Base-by-base conservation (phyloP, 805 yeast genomes). In the Metschnikowia kunwiensis region DNA sequence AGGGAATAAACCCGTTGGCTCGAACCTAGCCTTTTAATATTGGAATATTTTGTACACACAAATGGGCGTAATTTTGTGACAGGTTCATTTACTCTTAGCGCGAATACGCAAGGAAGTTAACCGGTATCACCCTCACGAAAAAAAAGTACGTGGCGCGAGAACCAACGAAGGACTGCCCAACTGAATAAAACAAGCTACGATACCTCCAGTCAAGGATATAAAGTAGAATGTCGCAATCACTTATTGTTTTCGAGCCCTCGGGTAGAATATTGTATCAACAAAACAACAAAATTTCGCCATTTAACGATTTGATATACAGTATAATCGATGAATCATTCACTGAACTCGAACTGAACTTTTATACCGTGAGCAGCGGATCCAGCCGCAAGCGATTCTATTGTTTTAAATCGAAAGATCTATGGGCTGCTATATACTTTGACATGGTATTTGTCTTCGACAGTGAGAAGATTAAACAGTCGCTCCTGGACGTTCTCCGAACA, bases 181-280 rank as follows among this genome's bases (percentile, higher is more conserved):
- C 22, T 20, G 9, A n/a, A n/a, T n/a, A n/a, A n/a, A n/a, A n/a
- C n/a, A n/a, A n/a, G n/a, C n/a, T n/a, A n/a, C n/a, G n/a, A n/a
- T n/a, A n/a, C n/a, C n/a, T n/a, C n/a, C n/a, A n/a, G n/a, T n/a
- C n/a, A n/a, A n/a, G n/a, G n/a, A n/a, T n/a, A n/a, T n/a, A n/a
- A n/a, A n/a, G n/a, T 20, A 20, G 9, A 7, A 65, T 67, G 72
- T 68, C 72, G 10, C 70, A 65, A 28, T 64, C 68, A 7, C 53
- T 68, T 37, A 51, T 64, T 11, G 47, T 68, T 19, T 67, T 66
- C 32, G 45, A 49, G 30, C 53, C 63, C 6, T 60, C 68, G 2
- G 72, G 72, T 3, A 50, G 49, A 38, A 50, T 67, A 5, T 57
- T 57, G 28, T 67, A 64, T 42, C 70, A 60, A 47, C 50, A 41